Conservation (phyloP, 257 asterid species). For the Gentiana straminea region DNA sequence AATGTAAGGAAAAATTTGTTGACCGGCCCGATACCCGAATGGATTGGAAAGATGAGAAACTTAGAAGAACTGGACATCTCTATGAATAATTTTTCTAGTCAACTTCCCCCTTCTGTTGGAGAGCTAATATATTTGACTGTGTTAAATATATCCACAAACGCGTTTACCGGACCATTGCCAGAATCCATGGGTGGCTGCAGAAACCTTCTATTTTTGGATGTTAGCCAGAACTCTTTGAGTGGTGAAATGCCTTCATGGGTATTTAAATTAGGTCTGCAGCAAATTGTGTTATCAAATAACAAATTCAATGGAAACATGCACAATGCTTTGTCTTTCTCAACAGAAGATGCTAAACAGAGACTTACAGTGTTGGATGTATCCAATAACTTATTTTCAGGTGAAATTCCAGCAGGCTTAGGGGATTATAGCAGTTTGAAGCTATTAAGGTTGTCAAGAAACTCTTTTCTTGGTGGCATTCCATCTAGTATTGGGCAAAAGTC, state of each 20-base stretch:
- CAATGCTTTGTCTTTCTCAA: slow-evolving; percentile 30
- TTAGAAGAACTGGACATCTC: slow-evolving; percentile 63
- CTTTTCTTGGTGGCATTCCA: slow-evolving; percentile 41
- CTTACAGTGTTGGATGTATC: slow-evolving; percentile 50
- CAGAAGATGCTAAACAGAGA: slow-evolving; percentile 35
- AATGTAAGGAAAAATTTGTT: slow-evolving; percentile 39
- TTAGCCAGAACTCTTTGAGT: slow-evolving; percentile 46
- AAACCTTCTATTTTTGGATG: slow-evolving; percentile 51
- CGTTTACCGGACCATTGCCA: slow-evolving; percentile 51
- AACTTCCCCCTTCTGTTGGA: slow-evolving; percentile 45
- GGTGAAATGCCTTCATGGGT: slow-evolving; percentile 53
- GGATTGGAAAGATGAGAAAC: slow-evolving; percentile 76
- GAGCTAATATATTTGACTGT: slow-evolving; percentile 50
- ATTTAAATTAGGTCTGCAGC: slow-evolving; percentile 47
- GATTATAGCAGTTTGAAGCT: slow-evolving; percentile 39
- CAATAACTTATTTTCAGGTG: slow-evolving; percentile 36
- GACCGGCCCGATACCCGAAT: slow-evolving; percentile 41
- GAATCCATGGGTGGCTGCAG: slow-evolving; percentile 37
- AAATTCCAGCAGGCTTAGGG: slow-evolving; percentile 44
- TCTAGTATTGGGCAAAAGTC: slow-evolving; percentile 33
- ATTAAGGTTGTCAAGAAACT: slow-evolving; percentile 44
- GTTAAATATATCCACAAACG: slow-evolving; percentile 50
- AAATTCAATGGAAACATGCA: slow-evolving; percentile 41
- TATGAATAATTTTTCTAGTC: slow-evolving; percentile 49
- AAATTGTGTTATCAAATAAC: slow-evolving; percentile 45